A percentile compares a stretch with the other conserved stretches of the same genome.
phyloP scores from a whole-genome alignment of 225 moss, liverwort and hornwort species.

The Bryum argenteum region DNA sequence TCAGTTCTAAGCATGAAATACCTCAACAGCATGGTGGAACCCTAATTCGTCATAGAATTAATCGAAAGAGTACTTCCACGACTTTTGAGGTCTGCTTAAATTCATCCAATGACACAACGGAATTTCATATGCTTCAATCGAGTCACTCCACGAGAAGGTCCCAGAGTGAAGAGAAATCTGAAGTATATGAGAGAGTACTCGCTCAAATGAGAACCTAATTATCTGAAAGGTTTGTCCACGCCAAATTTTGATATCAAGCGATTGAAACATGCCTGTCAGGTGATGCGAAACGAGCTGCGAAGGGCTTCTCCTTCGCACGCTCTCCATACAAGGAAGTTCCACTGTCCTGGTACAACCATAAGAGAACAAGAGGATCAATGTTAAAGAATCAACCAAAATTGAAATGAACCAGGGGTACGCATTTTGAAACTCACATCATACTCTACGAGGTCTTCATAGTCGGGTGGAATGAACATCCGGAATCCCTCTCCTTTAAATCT shows the following conservation, averaged over 20 bases:
- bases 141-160: too few relatives aligned
- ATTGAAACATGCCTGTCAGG: conserved; percentile 66
- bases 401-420: not conserved
- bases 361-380: not conserved
- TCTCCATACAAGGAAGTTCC: conserved; percentile 77
- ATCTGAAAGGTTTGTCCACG: too few relatives aligned
- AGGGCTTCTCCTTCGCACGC: conserved; percentile 87
- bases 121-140: not conserved
- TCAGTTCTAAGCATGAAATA: not conserved
- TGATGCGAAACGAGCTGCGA: conserved; percentile 93
- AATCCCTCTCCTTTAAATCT: conserved; percentile 85
- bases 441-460: conserved; percentile 77
- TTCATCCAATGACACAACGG: not conserved
- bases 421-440: conserved; percentile 62
- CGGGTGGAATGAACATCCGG: conserved; percentile 80
- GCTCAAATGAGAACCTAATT: too few relatives aligned
- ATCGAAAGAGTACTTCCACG: not conserved
- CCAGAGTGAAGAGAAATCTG: too few relatives aligned
- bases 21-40: not conserved
- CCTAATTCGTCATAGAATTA: not conserved
- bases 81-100: not conserved
- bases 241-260: too few relatives aligned
- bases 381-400: conserved; percentile 6
- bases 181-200: too few relatives aligned
- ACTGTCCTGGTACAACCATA: conserved; percentile 55